These are phyloP conservation scores for Glycine tomentella DNA, from an alignment of 306 rosid genomes.

Conservation along the genomic window DNA sequence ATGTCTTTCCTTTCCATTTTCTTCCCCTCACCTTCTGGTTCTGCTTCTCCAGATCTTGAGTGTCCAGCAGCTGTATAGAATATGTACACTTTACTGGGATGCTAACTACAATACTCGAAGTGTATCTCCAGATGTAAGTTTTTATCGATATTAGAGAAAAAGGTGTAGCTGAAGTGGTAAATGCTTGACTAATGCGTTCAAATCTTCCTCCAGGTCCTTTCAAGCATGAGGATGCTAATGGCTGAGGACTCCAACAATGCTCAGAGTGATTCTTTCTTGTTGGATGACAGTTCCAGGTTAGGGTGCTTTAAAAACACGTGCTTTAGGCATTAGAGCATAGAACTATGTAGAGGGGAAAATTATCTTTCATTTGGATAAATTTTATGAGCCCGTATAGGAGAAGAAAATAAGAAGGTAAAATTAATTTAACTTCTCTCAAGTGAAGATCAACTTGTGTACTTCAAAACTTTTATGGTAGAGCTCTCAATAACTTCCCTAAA, in stretches of 20 bases:
- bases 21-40: constrained; percentile 10
- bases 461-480: not conserved
- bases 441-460: not conserved
- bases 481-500: not conserved
- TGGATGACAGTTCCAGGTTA: constrained; percentile 91
- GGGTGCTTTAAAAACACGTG: constrained; percentile 14
- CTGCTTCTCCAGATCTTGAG: constrained; percentile 74
- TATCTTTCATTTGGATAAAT: not conserved
- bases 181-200: constrained; percentile 41
- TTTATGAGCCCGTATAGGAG: not conserved
- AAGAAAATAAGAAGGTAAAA: not conserved
- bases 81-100: constrained; percentile 93
- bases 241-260: constrained; percentile 82
- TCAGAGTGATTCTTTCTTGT: constrained; percentile 78
- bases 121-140: constrained; percentile 85
- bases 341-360: not conserved
- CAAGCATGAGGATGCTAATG: constrained; percentile 89
- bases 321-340: not conserved
- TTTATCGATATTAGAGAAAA: constrained; percentile 2
- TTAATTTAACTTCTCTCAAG: not conserved
- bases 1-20: constrained; percentile 18
- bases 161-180: constrained; percentile 29
- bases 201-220: constrained; percentile 69
- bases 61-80: constrained; percentile 94
- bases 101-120: constrained; percentile 90